Evolutionary conservation across 257 asterid genomes (phyloP), one percentile per base, ranked within the genome.

Genomic region (Ophiorrhiza pumila): DNA sequence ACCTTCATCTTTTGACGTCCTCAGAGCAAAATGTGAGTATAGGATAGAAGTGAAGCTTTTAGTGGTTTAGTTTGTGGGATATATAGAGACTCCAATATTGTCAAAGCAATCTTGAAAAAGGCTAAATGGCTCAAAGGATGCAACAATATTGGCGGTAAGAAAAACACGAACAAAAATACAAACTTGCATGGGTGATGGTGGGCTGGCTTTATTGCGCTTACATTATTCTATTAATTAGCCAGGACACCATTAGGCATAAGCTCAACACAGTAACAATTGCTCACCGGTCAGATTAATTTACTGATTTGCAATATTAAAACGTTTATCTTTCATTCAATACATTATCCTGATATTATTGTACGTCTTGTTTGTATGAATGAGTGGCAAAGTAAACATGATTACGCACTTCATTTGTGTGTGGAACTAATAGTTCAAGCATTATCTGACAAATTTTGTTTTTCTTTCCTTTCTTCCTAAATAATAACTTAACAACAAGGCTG

Each of bases 1-100:
- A 87, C 98, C 94, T 86, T 92, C 98, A 92, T 90, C 74, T 80
- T 83, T 65, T 65, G 70, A 69, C 68, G 66, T 78, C 50, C 74
- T 74, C 66, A 70, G 77, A 78, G 78, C 41, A 62, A 50, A 77
- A 69, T 52, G 71, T 23, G 68, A 37, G 68, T 45, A 57, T 15
- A 1, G 53, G 68, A 71, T 45, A 72, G 72, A 73, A 80, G 56
- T 80, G 80, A 56, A 72, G 74, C 23, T 71, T 84, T 78, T 74
- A 71, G 69, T 78, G 41, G 43, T 45, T 66, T 47, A 29, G 29
- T 64, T 43, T 49, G 55, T 68, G 41, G 62, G 41, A 68, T 82
- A 49, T 76, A 72, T 75, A 75, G 46, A 68, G 49, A 59, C n/a
- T 34, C 53, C 11, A 74, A 32, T 1, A 41, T 56, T 23, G 69